phyloP scores from a whole-genome alignment of 176 grass and related monocot genomes.

The Oryza brachyantha region DNA sequence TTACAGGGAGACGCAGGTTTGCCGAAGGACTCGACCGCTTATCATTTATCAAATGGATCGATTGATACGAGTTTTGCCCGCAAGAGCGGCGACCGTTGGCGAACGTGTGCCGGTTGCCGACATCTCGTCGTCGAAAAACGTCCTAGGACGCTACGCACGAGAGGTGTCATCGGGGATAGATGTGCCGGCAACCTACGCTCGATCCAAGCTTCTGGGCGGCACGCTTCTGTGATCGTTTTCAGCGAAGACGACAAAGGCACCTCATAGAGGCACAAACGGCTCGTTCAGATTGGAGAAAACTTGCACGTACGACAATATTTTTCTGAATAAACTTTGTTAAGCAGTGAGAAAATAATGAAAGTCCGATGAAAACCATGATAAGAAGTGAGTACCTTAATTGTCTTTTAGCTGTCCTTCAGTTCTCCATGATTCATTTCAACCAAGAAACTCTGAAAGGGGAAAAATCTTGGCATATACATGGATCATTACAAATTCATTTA shows the following conservation, averaged over 20 bases:
- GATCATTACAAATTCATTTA: background rate
- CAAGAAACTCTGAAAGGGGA: conserved; percentile 10
- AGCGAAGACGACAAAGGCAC: too few species aligned
- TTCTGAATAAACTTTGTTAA: background rate
- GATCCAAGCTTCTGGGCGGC: background rate
- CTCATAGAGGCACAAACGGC: too few species aligned
- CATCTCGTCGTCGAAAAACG: too few species aligned
- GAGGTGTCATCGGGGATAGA: background rate
- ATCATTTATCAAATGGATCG: too few species aligned
- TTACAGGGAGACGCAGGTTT: too few species aligned
- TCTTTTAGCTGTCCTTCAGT: background rate
- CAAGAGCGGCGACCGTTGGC: too few species aligned
- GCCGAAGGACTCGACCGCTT: too few species aligned
- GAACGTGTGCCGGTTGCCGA: too few species aligned
- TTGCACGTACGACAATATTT: background rate
- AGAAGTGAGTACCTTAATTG: background rate
- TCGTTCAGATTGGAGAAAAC: background rate
- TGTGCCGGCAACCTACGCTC: background rate
- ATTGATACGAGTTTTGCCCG: too few species aligned
- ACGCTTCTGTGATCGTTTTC: background rate
- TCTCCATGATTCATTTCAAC: conserved; percentile 15
- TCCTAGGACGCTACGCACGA: too few species aligned
- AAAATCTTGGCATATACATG: conserved; percentile 14
- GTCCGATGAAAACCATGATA: background rate
- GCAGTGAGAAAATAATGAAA: too few species aligned